Base-by-base conservation (phyloP, 2,329 filamentous ascomycete genomes). In the Trematosphaeria pertusa region DNA sequence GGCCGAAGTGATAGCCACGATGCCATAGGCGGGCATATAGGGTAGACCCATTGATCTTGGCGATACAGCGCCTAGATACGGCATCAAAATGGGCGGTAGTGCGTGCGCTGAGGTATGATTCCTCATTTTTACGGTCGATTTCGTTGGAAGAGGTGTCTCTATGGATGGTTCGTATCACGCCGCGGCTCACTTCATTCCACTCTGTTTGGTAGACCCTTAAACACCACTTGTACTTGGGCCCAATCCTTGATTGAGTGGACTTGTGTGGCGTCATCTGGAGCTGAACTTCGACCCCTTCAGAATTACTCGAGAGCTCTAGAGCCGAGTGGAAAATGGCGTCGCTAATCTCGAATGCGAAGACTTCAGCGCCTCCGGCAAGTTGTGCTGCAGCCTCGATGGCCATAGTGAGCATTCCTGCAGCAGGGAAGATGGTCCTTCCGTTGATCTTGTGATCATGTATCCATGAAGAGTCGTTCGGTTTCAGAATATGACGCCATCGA, bases 401-500 rank as follows among this genome's bases (percentile, higher is more conserved):
- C 21, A 41, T 45, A 3, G 32, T 18, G 5, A 41, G 21, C 26
- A 46, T 33, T 4, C 33, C 34, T 2, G 35, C 20, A 17, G 42
- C 36, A 8, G 36, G 31, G 31, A 32, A 28, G 11, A 50, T 9
- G 3, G 54, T 48, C 1, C 38, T 48, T 12, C 49, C 50, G 11
- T 31, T 38, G 8, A 73, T 31, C 21, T 46, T 48, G 46, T 69
- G 65, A 31, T 62, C 48, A 2, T n/a, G 10, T 10, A 62, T 35
- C 62, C 62, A 68, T 9, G 62, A 53, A 6, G 48, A 28, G 15
- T 64, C 62, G 3, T 40, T 35, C 9, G 37, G 38, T 30, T 66
- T 63, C 10, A 66, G 14, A 19, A 37, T 22, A 30, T 30, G 21
- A 9, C 37, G 37, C 44, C 44, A 47, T 31, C 31, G 28, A 8